Base-by-base conservation (phyloP, 1,284 basidiomycete genomes). In the Puccinia coronata region DNA sequence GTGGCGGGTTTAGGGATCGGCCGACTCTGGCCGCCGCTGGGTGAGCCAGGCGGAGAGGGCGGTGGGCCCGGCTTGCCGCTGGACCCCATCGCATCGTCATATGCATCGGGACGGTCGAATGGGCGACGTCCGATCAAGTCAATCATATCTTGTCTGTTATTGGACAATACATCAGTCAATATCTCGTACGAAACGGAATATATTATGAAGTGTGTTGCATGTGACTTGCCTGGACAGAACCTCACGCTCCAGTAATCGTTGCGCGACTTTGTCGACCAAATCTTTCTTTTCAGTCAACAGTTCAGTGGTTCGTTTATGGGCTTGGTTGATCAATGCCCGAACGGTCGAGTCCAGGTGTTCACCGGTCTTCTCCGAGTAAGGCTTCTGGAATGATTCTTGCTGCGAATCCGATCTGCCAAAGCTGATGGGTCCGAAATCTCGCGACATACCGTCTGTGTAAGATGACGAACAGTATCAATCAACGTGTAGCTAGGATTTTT, bases 361-460 rank as follows among this genome's bases (percentile, higher is more conserved):
- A 0, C 93, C 94, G 0, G 96, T 99, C 87, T 93, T 93, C 89
- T 99, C 96, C 83, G 93, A 95, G 89, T 98, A 99, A 0, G 96
- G 96, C 87, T 99, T 99, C 83, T 94, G 94, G 92, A 95, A 96
- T 51, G 90, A 89, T 86, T 98, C 95, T 80, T 92, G 91, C 69
- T 93, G 90, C 49, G 91, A 91, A 83, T 94, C 91, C 70, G 91
- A 90, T 47, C 92, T 92, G 78, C 95, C 95, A 86, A 98, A 99
- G 84, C 93, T 95, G 83, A 99, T 93, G 0, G 97, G 97, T 0
- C 96, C 96, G 82, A 99, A 94, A 75, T 91, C 90, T 75, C 90
- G 89, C 87, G 96, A 96, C 96, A 99, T 98, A 82, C 96, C 96
- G 87, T 96, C 84, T 43, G 1, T 87, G n/a, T 92, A 57, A 25